phyloP scores from a whole-genome alignment of 768 basidiomycete genomes.

The Mycena metata region DNA sequence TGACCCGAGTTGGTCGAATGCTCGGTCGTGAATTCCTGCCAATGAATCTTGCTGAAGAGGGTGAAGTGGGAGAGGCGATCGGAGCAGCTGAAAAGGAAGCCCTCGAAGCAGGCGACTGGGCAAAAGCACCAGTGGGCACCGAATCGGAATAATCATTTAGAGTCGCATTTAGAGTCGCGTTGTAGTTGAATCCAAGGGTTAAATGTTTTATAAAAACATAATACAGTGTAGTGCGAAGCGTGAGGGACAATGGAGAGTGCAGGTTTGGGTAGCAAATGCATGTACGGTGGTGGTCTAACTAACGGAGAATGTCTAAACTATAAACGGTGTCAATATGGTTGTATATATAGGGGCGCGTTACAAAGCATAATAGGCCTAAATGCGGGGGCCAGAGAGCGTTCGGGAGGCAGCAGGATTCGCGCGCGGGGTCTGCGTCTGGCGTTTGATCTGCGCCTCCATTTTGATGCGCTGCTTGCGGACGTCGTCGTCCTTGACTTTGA shows the following conservation, averaged over 20 bases:
- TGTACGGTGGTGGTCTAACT: slow-evolving; percentile 14
- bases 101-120: slow-evolving; percentile 58
- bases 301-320: slow-evolving; percentile 21
- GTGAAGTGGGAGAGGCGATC: slow-evolving; percentile 64
- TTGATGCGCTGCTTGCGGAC: slow-evolving; percentile 80
- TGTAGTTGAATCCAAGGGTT: too few species aligned
- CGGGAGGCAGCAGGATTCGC: slow-evolving; percentile 41
- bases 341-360: slow-evolving; percentile 1
- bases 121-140: not conserved
- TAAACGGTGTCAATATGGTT: slow-evolving; percentile 16
- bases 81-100: slow-evolving; percentile 61
- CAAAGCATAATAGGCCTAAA: slow-evolving; percentile 10
- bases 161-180: too few species aligned
- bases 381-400: slow-evolving; percentile 45
- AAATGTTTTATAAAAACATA: not conserved
- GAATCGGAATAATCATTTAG: too few species aligned
- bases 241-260: slow-evolving; percentile 14
- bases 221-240: slow-evolving; percentile 30
- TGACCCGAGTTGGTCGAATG: slow-evolving; percentile 59
- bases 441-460: slow-evolving; percentile 80
- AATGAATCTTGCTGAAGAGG: slow-evolving; percentile 58
- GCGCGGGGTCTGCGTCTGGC: slow-evolving; percentile 62
- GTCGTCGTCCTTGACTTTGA: slow-evolving; percentile 86
- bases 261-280: slow-evolving; percentile 15
- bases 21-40: slow-evolving; percentile 64